phyloP scores from a whole-genome alignment of 23 red algal species.

The Pyropia yezoensis region DNA sequence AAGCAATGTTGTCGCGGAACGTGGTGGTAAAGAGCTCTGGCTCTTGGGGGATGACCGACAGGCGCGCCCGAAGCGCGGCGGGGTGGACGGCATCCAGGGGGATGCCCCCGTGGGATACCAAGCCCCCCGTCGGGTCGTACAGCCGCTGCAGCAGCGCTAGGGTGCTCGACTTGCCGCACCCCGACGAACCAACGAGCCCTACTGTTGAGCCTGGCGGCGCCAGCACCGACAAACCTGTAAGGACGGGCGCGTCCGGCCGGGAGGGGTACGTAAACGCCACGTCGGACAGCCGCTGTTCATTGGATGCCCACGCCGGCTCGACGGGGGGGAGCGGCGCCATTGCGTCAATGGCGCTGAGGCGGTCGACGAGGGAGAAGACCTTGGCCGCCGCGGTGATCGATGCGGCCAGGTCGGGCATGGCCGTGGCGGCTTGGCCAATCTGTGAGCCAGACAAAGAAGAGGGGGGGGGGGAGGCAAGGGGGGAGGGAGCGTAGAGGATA shows the following conservation, averaged over 20 bases:
- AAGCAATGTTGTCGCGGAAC: conserved; percentile 66
- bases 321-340: no score
- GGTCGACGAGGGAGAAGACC: conserved; percentile 29
- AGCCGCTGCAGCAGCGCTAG: conserved; percentile 51
- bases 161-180: conserved; percentile 63
- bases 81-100: conserved; percentile 36
- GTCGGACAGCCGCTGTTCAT: conserved; percentile 21
- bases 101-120: conserved; percentile 33
- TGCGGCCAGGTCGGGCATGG: conserved; percentile 33
- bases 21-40: conserved; percentile 69
- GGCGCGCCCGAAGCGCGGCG: conserved; percentile 16
- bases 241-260: conserved; percentile 30
- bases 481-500: no score
- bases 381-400: conserved; percentile 19
- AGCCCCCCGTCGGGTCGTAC: conserved; percentile 49
- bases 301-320: no score
- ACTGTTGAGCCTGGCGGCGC: conserved; percentile 50
- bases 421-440: conserved; percentile 21
- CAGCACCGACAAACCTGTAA: conserved; percentile 33
- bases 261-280: conserved; percentile 61
- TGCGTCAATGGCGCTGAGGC: conserved; percentile 5
- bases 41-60: conserved; percentile 62
- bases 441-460: conserved; percentile 3
- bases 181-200: conserved; percentile 54
- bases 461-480: no score